Percentiles rank a stretch among this genome's conserved stretches.
phyloP scores from a whole-genome alignment of 2,329 filamentous ascomycete species.

The Lojkania enalia region DNA sequence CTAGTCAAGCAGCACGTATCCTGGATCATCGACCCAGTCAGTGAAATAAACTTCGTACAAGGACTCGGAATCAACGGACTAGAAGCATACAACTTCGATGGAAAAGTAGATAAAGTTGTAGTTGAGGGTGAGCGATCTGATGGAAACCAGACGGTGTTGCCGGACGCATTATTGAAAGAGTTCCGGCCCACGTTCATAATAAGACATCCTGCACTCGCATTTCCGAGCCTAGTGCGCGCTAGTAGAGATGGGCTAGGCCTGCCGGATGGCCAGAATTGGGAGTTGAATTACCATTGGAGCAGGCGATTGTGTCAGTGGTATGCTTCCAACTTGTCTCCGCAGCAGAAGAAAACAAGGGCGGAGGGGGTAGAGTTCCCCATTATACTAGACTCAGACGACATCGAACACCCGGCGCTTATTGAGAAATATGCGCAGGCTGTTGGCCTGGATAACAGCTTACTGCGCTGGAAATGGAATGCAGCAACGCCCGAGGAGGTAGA shows the following conservation, averaged over 20 bases:
- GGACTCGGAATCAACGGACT: background rate
- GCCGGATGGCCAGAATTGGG: conserved; percentile 12
- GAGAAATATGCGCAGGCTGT: conserved; percentile 20
- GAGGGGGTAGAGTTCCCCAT: conserved; percentile 12
- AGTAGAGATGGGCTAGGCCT: conserved; percentile 6
- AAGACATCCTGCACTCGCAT: conserved; percentile 23
- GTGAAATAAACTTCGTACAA: conserved; percentile 13
- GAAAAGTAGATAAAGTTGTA: no score
- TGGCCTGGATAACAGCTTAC: conserved; percentile 12
- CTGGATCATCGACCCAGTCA: conserved; percentile 17
- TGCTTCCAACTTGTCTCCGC: background rate
- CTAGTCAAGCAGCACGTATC: conserved; percentile 27
- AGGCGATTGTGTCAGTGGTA: conserved; percentile 19
- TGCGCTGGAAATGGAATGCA: conserved; percentile 19
- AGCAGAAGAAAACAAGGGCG: background rate
- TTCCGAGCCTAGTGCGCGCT: conserved; percentile 22
- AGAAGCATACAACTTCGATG: background rate
- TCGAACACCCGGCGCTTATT: conserved; percentile 12
- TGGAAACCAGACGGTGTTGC: conserved; percentile 20
- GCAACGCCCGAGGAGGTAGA: conserved; percentile 11
- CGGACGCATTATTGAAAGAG: conserved; percentile 9
- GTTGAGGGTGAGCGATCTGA: background rate
- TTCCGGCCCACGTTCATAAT: conserved; percentile 24
- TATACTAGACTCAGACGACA: conserved; percentile 25
- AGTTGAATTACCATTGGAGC: conserved; percentile 23